A percentile compares a stretch with the other conserved stretches of the same genome.
These are phyloP conservation scores for Baorangia bicolor DNA, from an alignment of 768 basidiomycete species.

Conservation along the genomic window DNA sequence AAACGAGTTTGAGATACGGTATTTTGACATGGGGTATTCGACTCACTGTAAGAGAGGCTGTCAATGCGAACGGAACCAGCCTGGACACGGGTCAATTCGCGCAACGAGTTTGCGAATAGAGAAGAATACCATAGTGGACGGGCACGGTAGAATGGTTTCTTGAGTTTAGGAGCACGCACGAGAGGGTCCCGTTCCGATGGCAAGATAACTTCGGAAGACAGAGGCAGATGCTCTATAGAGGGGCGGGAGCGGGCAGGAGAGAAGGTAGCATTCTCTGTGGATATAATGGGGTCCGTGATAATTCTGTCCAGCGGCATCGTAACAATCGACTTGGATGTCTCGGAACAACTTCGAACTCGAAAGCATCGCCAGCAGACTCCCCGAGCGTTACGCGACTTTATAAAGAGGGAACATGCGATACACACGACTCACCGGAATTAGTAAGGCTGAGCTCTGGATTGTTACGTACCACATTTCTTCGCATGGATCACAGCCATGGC, in stretches of 20 bases:
- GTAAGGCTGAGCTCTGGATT: too few relatives aligned
- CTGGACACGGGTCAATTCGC: slow-evolving; percentile 35
- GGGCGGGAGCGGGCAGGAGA: slow-evolving; percentile 20
- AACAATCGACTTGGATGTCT: background rate
- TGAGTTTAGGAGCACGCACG: slow-evolving; percentile 23
- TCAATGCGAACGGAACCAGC: slow-evolving; percentile 70
- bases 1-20: background rate
- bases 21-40: background rate
- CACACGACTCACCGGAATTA: slow-evolving; percentile 14
- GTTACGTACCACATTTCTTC: slow-evolving; percentile 23
- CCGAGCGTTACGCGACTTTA: slow-evolving; percentile 15
- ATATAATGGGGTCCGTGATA: slow-evolving; percentile 34
- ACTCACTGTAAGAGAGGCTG: slow-evolving; percentile 65
- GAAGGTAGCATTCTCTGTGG: slow-evolving; percentile 32
- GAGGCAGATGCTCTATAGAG: slow-evolving; percentile 21
- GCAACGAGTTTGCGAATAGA: background rate
- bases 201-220: slow-evolving; percentile 4
- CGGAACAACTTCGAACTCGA: background rate
- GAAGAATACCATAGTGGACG: slow-evolving; percentile 44
- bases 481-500: slow-evolving; percentile 8
- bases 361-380: slow-evolving; percentile 9
- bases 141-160: slow-evolving; percentile 51
- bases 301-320: slow-evolving; percentile 33
- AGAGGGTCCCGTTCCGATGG: slow-evolving; percentile 36
- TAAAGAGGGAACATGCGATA: slow-evolving; percentile 23